These are phyloP conservation scores for Fusarium avenaceum DNA, from an alignment of 2,329 filamentous ascomycete genomes.

Conservation along the genomic window DNA sequence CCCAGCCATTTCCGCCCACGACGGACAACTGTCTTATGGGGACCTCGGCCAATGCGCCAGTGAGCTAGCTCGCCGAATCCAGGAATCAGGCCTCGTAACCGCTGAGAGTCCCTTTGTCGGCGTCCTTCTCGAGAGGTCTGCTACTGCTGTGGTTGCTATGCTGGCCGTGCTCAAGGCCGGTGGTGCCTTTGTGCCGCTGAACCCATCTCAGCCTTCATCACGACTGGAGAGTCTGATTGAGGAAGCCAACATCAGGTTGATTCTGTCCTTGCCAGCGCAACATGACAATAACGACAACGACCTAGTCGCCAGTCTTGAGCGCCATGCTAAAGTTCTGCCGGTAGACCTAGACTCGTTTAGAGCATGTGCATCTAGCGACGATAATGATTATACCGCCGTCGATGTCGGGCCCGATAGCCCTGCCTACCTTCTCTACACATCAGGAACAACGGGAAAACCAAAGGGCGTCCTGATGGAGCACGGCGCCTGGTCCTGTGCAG, in stretches of 20 bases:
- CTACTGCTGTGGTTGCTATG: not conserved
- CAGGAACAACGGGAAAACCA: not conserved
- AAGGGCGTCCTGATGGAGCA: not conserved
- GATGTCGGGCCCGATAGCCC: too few relatives aligned
- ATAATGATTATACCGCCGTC: too few relatives aligned
- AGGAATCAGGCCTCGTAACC: not conserved
- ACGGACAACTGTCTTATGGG: too few relatives aligned
- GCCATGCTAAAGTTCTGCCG: not conserved
- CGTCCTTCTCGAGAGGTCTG: not conserved
- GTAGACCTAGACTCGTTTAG: not conserved
- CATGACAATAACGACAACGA: not conserved
- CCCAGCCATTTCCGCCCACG: too few relatives aligned
- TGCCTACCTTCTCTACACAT: not conserved
- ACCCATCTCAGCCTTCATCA: not conserved
- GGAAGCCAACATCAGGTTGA: not conserved
- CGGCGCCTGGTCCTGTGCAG: not conserved
- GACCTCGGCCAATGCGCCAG: too few relatives aligned
- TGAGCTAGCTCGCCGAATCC: not conserved
- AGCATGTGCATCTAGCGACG: too few relatives aligned
- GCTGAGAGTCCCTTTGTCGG: not conserved
- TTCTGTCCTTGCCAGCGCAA: not conserved
- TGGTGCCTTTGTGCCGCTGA: not conserved
- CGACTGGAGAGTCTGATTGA: not conserved
- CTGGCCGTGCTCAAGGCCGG: not conserved
- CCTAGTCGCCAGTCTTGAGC: not conserved